A percentile compares a stretch with the other conserved stretches of the same genome.
Conservation (phyloP, 2,329 filamentous ascomycete species). For the Emergomyces pasteurianus region DNA sequence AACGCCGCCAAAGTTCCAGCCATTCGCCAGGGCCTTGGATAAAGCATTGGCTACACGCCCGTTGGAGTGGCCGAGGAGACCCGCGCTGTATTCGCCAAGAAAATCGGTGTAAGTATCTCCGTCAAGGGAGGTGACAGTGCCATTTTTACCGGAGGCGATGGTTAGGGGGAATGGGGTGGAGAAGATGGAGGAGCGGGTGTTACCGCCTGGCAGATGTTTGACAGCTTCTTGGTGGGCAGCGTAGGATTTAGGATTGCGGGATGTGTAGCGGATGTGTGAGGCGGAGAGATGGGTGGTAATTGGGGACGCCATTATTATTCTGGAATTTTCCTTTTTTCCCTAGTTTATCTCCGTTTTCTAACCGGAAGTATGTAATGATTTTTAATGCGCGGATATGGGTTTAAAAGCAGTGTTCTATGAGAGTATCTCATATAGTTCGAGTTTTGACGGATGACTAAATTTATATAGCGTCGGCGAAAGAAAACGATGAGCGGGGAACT, state of each 20-base stretch:
- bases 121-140: constrained; percentile 22
- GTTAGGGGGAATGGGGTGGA: constrained; percentile 23
- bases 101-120: constrained; percentile 43
- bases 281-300: neutral
- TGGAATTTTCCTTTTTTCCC: neutral
- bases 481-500: neutral
- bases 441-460: neutral
- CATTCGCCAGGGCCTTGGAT: constrained; percentile 32
- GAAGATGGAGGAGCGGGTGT: neutral
- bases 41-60: constrained; percentile 42
- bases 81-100: constrained; percentile 52
- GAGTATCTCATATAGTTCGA: neutral
- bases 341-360: neutral
- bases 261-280: neutral
- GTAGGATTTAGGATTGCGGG: neutral
- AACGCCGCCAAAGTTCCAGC: constrained; percentile 45
- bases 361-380: neutral
- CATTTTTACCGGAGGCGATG: constrained; percentile 17
- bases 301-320: neutral
- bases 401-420: neutral
- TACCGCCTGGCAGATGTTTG: neutral
- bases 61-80: constrained; percentile 54
- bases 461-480: neutral
- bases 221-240: neutral
- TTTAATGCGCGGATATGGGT: neutral